Evolutionary conservation across 768 basidiomycete species (phyloP), one percentile per base, ranked within the genome.

Genomic region (Psilocybe azurescens): DNA sequence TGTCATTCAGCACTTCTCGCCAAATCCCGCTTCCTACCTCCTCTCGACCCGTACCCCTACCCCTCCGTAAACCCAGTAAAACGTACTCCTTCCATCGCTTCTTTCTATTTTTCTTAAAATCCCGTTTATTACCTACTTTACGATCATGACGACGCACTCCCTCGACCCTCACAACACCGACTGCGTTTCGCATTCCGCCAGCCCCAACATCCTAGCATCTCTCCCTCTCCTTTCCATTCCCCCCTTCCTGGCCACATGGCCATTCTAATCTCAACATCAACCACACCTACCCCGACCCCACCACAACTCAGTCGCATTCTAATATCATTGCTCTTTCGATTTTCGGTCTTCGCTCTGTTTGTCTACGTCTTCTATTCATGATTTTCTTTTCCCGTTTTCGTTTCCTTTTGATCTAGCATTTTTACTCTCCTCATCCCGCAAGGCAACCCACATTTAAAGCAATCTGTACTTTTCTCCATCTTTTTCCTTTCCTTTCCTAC

Each of bases 131-230:
- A 33, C 24, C 49, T 62, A 62, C 51, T 53, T 50, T 62, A 62
- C 53, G 48, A 58, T 32, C 58, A 62, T 48, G 61, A 62, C 61
- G 61, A 53, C 61, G 49, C 56, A 49, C 51, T 56, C 32, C 30
- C 47, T 53, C 33, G 9, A 10, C 32, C 36, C 41, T 46, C 38
- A 13, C 16, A 29, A 46, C 44, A 4, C 28, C 38, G 10, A 32
- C 36, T 13, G 13, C 36, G 9, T 32, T 33, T 14, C 7, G 48
- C 24, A 24, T 13, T 30, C 9, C 48, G 6, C 48, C n/a, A 38
- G 16, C 9, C 33, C 52, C 16, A n/a, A 24, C 51, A 52, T 29
- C 28, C 14, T 28, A 16, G 9, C 50, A 14, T 52, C 10, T 5
- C 13, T 36, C 33, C 33, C 11, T 36, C 33, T 36, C 33, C 6